A percentile compares a stretch with the other conserved stretches of the same genome.
Evolutionary conservation across 352 stramenopile species (phyloP).

Genomic region (Discostella stelligera): DNA sequence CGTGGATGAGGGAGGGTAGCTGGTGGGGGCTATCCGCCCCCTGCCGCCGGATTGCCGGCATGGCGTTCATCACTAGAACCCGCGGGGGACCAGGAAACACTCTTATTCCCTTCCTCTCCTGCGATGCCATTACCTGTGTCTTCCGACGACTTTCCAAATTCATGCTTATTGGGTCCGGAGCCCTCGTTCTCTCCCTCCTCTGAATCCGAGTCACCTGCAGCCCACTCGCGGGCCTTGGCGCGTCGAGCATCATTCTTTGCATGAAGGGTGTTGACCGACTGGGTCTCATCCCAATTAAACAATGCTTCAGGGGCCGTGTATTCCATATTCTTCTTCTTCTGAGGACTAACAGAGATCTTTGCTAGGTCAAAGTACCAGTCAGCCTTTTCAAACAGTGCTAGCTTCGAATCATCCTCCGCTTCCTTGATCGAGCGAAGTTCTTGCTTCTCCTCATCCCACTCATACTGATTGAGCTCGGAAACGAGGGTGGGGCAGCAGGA

Average conservation of each 20-base stretch:
- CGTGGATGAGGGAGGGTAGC: conserved; percentile 8
- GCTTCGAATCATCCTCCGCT: neutral
- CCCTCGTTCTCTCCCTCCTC: neutral
- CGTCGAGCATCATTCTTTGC: neutral
- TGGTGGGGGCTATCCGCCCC: conserved; percentile 3
- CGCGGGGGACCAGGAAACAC: neutral
- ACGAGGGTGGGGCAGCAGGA: neutral
- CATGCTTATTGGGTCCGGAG: neutral
- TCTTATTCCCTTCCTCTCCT: neutral
- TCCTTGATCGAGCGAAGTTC: neutral
- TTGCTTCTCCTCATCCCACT: neutral
- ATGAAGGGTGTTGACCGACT: neutral
- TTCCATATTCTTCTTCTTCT: neutral
- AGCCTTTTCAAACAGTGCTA: conserved; percentile 3
- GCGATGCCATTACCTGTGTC: neutral
- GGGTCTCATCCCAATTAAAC: neutral
- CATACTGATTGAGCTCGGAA: neutral
- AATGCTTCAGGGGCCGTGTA: conserved; percentile 3
- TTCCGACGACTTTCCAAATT: neutral
- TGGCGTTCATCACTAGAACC: conserved; percentile 5
- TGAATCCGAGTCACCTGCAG: neutral
- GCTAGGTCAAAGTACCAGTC: neutral
- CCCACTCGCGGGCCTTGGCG: neutral
- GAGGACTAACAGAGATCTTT: neutral
- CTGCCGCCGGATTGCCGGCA: neutral